Evolutionary conservation across 768 basidiomycete species (phyloP), one percentile per base, ranked within the genome.

Genomic region (Albatrellus ellisii): DNA sequence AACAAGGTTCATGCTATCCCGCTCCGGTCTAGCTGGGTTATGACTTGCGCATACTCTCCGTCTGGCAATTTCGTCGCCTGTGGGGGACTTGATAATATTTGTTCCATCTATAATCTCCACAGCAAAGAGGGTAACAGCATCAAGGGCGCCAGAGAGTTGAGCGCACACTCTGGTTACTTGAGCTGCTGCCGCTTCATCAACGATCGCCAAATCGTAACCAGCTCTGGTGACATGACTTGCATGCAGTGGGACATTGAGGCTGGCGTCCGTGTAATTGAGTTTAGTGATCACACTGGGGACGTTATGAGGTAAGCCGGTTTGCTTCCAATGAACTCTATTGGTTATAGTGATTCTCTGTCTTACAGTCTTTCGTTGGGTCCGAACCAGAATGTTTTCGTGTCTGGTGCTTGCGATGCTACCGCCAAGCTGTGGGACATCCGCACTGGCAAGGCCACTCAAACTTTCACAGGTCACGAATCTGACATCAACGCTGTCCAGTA

Each of bases 211-310:
- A 99, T 99, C 55, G 84, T 99, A 48, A 99, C 94, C 26, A 82
- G 78, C 54, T 97, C 92, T 26, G 94, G 94, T 42, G 94, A 99
- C 60, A 99, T 99, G 94, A 95, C 94, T 25, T 99, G 94, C 62
- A 98, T 99, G 92, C 73, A 98, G 22, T 99, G 95, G 94, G 94
- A 99, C 62, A 89, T 99, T 46, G 94, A 99, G 62, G 89, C 90
- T 20, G 95, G 94, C 50, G 90, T 94, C 1, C 70, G 94, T 48
- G 85, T 92, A n/a, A 85, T 94, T 53, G 95, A 98, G 65, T 99
- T 99, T 62, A 95, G 87, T 57, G 94, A 99, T 62, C 94, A 99
- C 59, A 97, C 95, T 12, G 94, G 95, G 32, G 94, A 99, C 66
- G 94, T 99, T 46, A 99, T 99, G 94, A 97, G 91, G 94, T 94